Evolutionary conservation across 75 land plant genomes (phyloP), one percentile per base, ranked within the genome.

Genomic region (Pinus albicaulis): DNA sequence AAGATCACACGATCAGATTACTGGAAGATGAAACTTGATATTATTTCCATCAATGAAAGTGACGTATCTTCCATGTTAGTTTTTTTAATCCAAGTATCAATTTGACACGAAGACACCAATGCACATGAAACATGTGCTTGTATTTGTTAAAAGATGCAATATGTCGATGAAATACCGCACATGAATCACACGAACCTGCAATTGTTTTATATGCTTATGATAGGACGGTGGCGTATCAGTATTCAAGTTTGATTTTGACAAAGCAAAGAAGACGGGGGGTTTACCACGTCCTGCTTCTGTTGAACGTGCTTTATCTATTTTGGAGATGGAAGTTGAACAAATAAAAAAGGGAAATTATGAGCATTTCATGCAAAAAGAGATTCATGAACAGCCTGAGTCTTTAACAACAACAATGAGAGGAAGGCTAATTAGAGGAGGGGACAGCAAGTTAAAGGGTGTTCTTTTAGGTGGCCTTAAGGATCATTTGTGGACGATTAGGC

Each of bases 241-340:
- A 4, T 86, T 90, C 55, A 94, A 97, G 85, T 97, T 90, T 87
- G 99, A 94, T 44, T 76, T 69, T 28, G 89, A 79, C 73, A 93
- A 90, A 76, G 87, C 87, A 44, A 86, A 83, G 59, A 73, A 56
- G 36, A 71, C 59, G 44, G 84, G 84, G 56, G 83, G 80, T 23
- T 74, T 86, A 65, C 78, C 90, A 62, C 86, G 94, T 66, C 93
- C 93, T 76, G 90, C 95, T 56, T 97, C 98, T 34, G 92, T 97
- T 38, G 87, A 94, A 63, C 95, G 99, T 70, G 98, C 99, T 20
- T 82, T 97, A 65, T 97, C 98, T 20, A 74, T 91, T 62, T 87
- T 97, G 24, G 95, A 92, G 69, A 90, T 97, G 98, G 99, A 97
- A 76, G 99, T 97, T 77, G 99, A 97, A 76, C 99, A 97, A 81